phyloP scores from a whole-genome alignment of 257 asterid species.

The Buddleja alternifolia region DNA sequence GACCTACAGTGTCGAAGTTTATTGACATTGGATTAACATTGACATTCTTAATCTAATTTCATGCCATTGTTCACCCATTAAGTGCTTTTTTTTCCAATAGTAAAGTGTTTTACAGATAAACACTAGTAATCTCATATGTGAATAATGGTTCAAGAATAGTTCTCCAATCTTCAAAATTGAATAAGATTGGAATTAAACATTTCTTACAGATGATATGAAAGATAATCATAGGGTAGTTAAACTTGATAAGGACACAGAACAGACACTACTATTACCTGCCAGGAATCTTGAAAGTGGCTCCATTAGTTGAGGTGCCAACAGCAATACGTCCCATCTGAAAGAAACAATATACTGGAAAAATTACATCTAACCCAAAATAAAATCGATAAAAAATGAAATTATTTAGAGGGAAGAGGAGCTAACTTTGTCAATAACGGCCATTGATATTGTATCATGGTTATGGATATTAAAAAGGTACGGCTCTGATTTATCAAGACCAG shows the following conservation, averaged over 20 bases:
- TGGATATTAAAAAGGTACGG: constrained; percentile 45
- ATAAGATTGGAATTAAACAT: background rate
- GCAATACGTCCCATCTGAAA: constrained; percentile 77
- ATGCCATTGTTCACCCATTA: background rate
- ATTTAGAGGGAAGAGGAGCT: constrained; percentile 30
- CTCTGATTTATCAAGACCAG: constrained; percentile 34
- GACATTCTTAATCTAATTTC: background rate
- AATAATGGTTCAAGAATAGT: background rate
- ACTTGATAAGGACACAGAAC: background rate
- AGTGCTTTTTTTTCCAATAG: background rate
- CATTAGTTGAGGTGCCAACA: constrained; percentile 95
- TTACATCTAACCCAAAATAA: constrained; percentile 6
- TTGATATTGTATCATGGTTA: constrained; percentile 93
- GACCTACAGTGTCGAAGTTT: background rate
- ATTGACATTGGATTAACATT: background rate
- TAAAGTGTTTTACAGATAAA: background rate
- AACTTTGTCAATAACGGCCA: constrained; percentile 94
- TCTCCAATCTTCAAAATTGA: background rate
- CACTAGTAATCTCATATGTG: background rate
- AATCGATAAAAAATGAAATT: background rate
- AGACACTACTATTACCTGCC: constrained; percentile 68
- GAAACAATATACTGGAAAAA: constrained; percentile 10
- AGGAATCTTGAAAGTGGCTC: constrained; percentile 94
- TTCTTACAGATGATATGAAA: background rate
- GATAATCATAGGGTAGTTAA: background rate